Base-by-base conservation (phyloP, 1,139 yeast species). In the Debaryomyces sp. region DNA sequence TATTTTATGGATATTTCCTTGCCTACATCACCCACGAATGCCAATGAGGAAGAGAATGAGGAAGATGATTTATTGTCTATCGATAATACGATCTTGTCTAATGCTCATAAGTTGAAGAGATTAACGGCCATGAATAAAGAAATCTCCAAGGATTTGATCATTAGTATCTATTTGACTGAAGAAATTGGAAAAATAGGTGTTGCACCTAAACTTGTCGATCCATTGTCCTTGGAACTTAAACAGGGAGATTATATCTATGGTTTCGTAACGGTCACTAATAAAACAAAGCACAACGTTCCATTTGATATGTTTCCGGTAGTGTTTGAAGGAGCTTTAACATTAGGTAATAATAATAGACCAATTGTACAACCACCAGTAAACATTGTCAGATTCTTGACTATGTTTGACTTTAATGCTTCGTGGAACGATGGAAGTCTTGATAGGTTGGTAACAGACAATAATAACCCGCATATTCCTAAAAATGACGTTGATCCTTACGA, bases 171-270 rank as follows among this genome's bases (percentile, higher is more conserved):
- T 24, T 55, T 73, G 43, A 73, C 78, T 0, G 63, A 68, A 43
- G 54, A 59, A 24, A 62, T 70, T 3, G 75, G 75, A 1, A 59
- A 58, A 46, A 54, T 60, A 5, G 76, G 76, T 1, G 63, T 62
- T 8, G 50, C 50, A 17, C 75, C 74, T 5, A 63, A 56, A 7
- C 52, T 68, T 8, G 52, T 68, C 1, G 72, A 71, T 46, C 70
- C 74, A 0, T 57, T 61, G 41, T 51, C 62, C 6, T 50, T 60
- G 7, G 78, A 74, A 52, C 63, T 67, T 46, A 63, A 64, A 43
- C 79, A 73, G 50, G 77, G 77, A 4, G 78, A 74, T 54, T 66
- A 60, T 38, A 61, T 73, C 22, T 72, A 70, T 52, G 79, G 79
- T 2, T 70, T 61, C 54, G 71, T 73, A 3, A 60, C 71, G 26